These are phyloP conservation scores for Ceratobasidium sp. DNA, from an alignment of 1,284 basidiomycete genomes.

Conservation along the genomic window DNA sequence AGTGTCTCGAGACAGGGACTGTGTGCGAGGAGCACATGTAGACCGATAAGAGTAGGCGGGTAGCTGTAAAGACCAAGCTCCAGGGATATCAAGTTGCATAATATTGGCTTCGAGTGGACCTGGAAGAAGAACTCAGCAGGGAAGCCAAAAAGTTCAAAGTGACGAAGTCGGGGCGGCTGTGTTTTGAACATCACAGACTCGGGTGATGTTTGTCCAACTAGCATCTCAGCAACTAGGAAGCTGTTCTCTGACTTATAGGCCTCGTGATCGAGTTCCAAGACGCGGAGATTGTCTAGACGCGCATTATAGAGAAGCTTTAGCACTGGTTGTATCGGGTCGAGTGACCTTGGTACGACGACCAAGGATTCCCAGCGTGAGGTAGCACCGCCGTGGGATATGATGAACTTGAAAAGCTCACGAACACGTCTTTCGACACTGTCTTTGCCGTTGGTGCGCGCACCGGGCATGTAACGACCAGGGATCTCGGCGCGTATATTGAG, in stretches of 20 bases:
- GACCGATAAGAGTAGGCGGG: neutral
- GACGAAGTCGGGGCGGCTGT: constrained; percentile 3
- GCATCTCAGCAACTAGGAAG: neutral
- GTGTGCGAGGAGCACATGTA: neutral
- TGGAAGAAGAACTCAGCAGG: constrained; percentile 11
- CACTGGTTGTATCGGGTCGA: neutral
- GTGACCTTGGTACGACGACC: neutral
- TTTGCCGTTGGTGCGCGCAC: neutral
- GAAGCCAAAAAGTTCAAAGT: constrained; percentile 22
- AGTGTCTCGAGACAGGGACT: constrained; percentile 5
- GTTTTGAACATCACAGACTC: neutral
- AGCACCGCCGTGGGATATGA: neutral
- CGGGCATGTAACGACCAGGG: neutral
- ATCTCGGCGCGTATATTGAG: constrained; percentile 10
- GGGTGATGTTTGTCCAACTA: neutral
- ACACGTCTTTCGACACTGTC: neutral
- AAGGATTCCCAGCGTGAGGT: constrained; percentile 18
- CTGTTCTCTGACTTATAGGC: neutral
- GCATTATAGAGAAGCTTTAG: neutral
- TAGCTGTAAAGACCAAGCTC: neutral
- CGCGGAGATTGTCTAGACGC: constrained; percentile 8
- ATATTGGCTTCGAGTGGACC: neutral
- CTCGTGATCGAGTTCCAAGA: neutral
- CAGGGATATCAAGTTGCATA: constrained; percentile 3
- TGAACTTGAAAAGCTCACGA: neutral